These are phyloP conservation scores for Suillus americanus DNA, from an alignment of 768 basidiomycete species.

Conservation along the genomic window DNA sequence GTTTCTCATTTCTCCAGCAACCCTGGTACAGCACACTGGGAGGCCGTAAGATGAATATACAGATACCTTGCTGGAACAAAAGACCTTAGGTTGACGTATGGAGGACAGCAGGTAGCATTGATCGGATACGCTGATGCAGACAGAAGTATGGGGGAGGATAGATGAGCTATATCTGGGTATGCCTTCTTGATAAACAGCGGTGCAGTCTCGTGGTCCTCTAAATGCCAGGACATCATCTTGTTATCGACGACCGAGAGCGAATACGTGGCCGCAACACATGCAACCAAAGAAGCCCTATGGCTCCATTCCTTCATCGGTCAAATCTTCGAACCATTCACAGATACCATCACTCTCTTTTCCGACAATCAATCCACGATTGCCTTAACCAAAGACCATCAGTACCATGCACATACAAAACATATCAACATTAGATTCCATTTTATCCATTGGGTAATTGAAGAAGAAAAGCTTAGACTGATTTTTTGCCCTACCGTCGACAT, in stretches of 20 bases:
- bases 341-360: too few relatives aligned
- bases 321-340: neutral
- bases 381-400: conserved; percentile 10
- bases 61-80: too few relatives aligned
- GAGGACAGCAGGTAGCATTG: too few relatives aligned
- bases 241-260: conserved; percentile 43
- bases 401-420: neutral
- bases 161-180: conserved; percentile 37
- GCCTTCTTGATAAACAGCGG: conserved; percentile 32
- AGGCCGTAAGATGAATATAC: too few relatives aligned
- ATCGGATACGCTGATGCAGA: conserved; percentile 3
- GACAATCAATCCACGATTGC: neutral
- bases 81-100: too few relatives aligned
- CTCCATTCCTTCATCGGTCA: conserved; percentile 20
- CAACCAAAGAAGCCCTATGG: conserved; percentile 38
- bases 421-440: too few relatives aligned
- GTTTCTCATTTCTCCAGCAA: too few relatives aligned
- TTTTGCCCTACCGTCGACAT: conserved; percentile 16
- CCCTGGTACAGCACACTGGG: too few relatives aligned
- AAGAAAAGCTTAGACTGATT: neutral
- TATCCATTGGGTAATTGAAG: too few relatives aligned
- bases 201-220: conserved; percentile 31
- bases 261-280: conserved; percentile 37
- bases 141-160: conserved; percentile 2
- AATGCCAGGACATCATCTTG: conserved; percentile 39